A percentile compares a stretch with the other conserved stretches of the same genome.
These are phyloP conservation scores for Stachybotrys echinatus DNA, from an alignment of 2,329 filamentous ascomycete genomes.

Conservation along the genomic window DNA sequence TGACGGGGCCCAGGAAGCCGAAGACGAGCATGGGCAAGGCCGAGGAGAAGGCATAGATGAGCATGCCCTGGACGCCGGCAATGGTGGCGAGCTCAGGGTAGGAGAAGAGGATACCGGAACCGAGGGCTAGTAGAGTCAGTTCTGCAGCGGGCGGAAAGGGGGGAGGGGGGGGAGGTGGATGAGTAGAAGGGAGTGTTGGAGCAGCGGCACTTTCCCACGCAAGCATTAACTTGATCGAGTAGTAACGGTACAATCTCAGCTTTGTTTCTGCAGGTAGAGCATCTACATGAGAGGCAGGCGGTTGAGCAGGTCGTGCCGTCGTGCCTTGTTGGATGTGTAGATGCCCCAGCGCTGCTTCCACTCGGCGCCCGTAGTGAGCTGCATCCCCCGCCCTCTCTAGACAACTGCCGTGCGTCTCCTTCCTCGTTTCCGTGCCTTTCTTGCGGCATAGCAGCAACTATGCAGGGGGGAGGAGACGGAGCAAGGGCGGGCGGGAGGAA, in stretches of 20 bases:
- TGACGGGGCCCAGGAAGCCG: constrained; percentile 68
- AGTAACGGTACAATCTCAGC: constrained; percentile 95
- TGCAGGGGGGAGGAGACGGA: background rate
- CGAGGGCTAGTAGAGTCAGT: constrained; percentile 62
- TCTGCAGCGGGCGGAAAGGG: constrained; percentile 12
- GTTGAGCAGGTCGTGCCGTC: too few relatives aligned
- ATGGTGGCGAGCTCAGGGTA: constrained; percentile 79
- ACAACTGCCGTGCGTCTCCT: constrained; percentile 2
- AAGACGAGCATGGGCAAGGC: constrained; percentile 70
- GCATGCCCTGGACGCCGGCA: constrained; percentile 69
- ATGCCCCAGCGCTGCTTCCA: constrained; percentile 39
- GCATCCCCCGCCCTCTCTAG: constrained; percentile 6
- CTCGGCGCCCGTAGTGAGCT: constrained; percentile 82
- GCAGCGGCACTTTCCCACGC: constrained; percentile 98
- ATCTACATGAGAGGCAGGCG: constrained; percentile 20
- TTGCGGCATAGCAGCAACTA: background rate
- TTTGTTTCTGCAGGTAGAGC: constrained; percentile 51
- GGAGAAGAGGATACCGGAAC: constrained; percentile 76
- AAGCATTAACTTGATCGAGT: constrained; percentile 99
- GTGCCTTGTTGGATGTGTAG: too few relatives aligned
- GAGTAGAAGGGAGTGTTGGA: constrained; percentile 38
- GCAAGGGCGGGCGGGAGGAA: constrained; percentile 3
- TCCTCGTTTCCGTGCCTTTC: constrained; percentile 12
- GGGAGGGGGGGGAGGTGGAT: constrained; percentile 17
- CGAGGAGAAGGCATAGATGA: constrained; percentile 71